Base-by-base conservation (phyloP, 768 basidiomycete genomes). In the Russula olivacea region DNA sequence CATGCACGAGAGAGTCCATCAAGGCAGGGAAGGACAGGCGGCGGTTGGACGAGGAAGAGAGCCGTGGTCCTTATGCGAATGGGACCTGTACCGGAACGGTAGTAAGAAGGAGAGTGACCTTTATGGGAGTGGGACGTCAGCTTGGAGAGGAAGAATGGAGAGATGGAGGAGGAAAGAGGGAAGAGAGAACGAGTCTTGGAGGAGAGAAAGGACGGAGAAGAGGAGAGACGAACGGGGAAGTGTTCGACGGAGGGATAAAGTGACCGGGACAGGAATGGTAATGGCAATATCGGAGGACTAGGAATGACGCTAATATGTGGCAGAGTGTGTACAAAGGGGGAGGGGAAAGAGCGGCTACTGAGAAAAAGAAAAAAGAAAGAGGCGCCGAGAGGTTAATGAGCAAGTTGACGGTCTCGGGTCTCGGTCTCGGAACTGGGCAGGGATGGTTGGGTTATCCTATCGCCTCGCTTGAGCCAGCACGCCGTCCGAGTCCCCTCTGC, bases 211-310 rank as follows among this genome's bases (percentile, higher is more conserved):
- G 45, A 36, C 43, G 50, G 19, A 19, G 32, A 32, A 43, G 58
- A 51, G 50, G 49, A 51, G 50, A 55, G 45, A 61, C 40, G 52
- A 47, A 55, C 52, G 60, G 53, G 53, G 53, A 55, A 48, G 60
- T 47, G 45, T 4, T n/a, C 36, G 51, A 43, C 38, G 53, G 59
- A 60, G 51, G 66, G 67, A 68, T 60, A 64, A 63, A 64, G 60
- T 60, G 28, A 59, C 38, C 53, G 63, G 53, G 34, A 59, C 47
- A 23, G 23, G 45, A 59, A 59, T 23, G 52, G 51, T 17, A 64
- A 59, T 48, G 58, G 58, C 23, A 64, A 64, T 59, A 55, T 59
- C 62, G 62, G 56, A 40, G 56, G 30, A 25, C 23, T 51, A n/a
- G 32, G 49, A 23, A 51, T 51, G 50, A 34, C 51, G 51, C 51